These are phyloP conservation scores for Fragaria nilgerrensis DNA, from an alignment of 306 rosid genomes.

Conservation along the genomic window DNA sequence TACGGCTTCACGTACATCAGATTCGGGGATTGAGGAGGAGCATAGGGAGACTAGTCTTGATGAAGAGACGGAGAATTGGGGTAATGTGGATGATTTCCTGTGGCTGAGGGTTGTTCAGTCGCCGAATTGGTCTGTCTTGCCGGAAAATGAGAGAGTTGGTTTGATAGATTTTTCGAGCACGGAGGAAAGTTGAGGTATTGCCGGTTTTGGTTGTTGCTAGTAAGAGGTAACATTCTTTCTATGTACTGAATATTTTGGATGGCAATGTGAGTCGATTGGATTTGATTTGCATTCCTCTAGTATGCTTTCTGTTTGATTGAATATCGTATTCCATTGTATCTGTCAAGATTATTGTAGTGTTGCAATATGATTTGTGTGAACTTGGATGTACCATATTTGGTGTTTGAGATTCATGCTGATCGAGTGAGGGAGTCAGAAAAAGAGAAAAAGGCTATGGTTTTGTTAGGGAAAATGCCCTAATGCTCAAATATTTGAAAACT, in stretches of 20 bases:
- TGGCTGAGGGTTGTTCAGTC: slow-evolving; percentile 79
- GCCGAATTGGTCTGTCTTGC: slow-evolving; percentile 81
- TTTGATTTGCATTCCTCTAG: background rate
- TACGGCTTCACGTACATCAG: slow-evolving; percentile 68
- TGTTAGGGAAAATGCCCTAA: no score
- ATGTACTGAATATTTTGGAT: background rate
- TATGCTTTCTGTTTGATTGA: background rate
- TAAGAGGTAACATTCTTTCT: slow-evolving; percentile 9
- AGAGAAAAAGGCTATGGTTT: background rate
- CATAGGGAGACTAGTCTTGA: slow-evolving; percentile 53
- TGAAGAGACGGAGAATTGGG: slow-evolving; percentile 76
- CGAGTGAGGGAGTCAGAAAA: background rate
- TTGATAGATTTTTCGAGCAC: slow-evolving; percentile 34
- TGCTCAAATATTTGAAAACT: no score
- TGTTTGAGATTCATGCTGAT: background rate
- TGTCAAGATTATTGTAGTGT: background rate
- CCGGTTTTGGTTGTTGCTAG: slow-evolving; percentile 2
- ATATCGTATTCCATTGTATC: background rate
- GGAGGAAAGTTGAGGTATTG: slow-evolving; percentile 29
- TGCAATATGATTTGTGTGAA: slow-evolving; percentile 1
- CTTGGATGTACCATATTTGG: background rate
- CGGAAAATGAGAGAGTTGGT: slow-evolving; percentile 60
- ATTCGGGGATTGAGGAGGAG: slow-evolving; percentile 77
- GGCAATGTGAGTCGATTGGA: background rate
- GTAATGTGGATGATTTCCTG: slow-evolving; percentile 77